Conservation (phyloP, 352 stramenopile genomes). For the Globisporangium camurandrum region DNA sequence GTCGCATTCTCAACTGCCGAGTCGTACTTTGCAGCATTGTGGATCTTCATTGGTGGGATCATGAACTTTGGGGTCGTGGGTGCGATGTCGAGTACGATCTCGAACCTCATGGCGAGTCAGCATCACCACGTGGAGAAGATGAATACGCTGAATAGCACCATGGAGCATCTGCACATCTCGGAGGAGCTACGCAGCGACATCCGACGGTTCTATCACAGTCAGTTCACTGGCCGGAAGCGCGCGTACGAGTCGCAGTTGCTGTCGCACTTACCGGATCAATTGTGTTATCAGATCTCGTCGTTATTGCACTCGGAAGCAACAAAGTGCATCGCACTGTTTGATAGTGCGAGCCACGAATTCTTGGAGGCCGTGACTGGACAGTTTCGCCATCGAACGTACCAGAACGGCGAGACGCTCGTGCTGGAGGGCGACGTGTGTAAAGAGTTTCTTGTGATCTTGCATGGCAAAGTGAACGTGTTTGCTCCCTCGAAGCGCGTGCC, state of each 20-base stretch:
- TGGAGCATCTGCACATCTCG: conserved; percentile 52
- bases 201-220: conserved; percentile 64
- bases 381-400: conserved; percentile 62
- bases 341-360: conserved; percentile 55
- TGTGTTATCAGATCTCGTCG: conserved; percentile 71
- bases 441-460: conserved; percentile 56
- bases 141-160: conserved; percentile 52
- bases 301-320: conserved; percentile 56
- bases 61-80: conserved; percentile 77
- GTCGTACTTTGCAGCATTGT: conserved; percentile 60
- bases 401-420: conserved; percentile 63
- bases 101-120: conserved; percentile 49
- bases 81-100: conserved; percentile 75
- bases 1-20: conserved; percentile 63
- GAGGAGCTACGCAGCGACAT: conserved; percentile 49
- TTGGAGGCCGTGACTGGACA: conserved; percentile 75
- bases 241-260: conserved; percentile 69
- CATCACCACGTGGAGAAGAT: conserved; percentile 66
- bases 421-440: conserved; percentile 63
- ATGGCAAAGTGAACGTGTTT: conserved; percentile 66
- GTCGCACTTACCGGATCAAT: conserved; percentile 53
- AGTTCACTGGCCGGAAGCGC: conserved; percentile 49
- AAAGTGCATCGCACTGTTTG: conserved; percentile 48
- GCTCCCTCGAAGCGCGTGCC: conserved; percentile 35
- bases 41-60: conserved; percentile 68